Evolutionary conservation across 495 filamentous ascomycete species (phyloP), one percentile per base, ranked within the genome.

Genomic region (Penicillium paradoxum): DNA sequence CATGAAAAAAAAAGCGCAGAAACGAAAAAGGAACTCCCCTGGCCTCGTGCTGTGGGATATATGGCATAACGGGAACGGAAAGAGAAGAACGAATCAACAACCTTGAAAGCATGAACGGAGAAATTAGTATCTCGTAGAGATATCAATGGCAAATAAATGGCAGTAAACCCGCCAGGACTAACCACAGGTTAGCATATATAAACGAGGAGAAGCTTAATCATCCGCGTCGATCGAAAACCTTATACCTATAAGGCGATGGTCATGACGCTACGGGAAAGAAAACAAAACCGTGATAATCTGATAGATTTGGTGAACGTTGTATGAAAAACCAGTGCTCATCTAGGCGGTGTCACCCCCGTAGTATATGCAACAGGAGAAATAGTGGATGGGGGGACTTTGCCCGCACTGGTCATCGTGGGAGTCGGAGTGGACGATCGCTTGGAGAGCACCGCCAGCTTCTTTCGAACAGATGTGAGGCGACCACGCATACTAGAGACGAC

Each of bases 401-500:
- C 62, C 27, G 60, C 55, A 46, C 58, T 63, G 29, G 56, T 49
- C 36, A 45, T 32, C 0, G 61, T 66, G 1, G 67, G 63, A 1
- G 72, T 63, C 13, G 75, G 70, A n/a, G 67, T 67, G 25, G 76
- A 75, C 17, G 69, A 56, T 24, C 78, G 79, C 52, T 80, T 80
- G 2, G 79, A 67, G 19, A 84, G 69, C 1, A 79, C 54, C 15
- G 75, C 71, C 50, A 82, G 74, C 59, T 84, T 86, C 68, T 80
- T 82, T 49, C 77, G 74, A 36, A 85, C 70, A 42, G 75, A 65
- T 14, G 70, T 60, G 33, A 84, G 66, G 34, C 83, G 82, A 24
- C 66, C 66, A 44, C 80, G 80, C 64, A 85, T 82, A 58, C 79
- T 81, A 19, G 76, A 71, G n/a, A 84, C 74, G 46, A 84, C 82